Conservation (phyloP, 2,329 filamentous ascomycete species). For the Exophiala dermatitidis region DNA sequence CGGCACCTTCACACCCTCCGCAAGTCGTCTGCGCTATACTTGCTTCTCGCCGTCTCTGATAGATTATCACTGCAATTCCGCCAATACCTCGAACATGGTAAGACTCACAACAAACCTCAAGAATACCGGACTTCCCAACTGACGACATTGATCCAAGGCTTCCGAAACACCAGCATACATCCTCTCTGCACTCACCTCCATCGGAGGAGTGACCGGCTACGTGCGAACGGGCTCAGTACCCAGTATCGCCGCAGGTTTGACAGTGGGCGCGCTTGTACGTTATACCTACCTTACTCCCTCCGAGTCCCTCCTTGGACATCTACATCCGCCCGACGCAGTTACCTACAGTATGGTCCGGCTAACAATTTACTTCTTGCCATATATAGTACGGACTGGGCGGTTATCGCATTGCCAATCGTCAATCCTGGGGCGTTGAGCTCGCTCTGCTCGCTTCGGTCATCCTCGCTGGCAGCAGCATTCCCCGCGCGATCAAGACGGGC, state of each 20-base stretch:
- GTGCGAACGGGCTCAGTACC: slow-evolving; percentile 76
- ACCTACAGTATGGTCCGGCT: background rate
- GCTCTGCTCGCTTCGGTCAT: slow-evolving; percentile 83
- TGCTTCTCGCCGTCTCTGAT: too few relatives aligned
- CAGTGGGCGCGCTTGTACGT: slow-evolving; percentile 63
- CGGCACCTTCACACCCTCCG: too few relatives aligned
- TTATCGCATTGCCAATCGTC: slow-evolving; percentile 65
- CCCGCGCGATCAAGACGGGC: slow-evolving; percentile 68
- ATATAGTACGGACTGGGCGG: slow-evolving; percentile 66
- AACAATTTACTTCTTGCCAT: background rate
- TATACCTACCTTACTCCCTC: slow-evolving; percentile 13
- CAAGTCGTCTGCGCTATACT: too few relatives aligned
- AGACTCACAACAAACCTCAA: too few relatives aligned
- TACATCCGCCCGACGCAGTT: too few relatives aligned
- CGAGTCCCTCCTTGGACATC: background rate
- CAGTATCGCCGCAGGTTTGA: slow-evolving; percentile 74
- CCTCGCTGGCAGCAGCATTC: slow-evolving; percentile 75
- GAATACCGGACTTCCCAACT: too few relatives aligned
- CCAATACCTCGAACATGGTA: too few relatives aligned
- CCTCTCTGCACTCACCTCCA: slow-evolving; percentile 73
- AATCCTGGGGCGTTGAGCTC: slow-evolving; percentile 78
- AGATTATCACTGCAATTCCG: too few relatives aligned
- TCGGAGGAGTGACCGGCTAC: slow-evolving; percentile 83
- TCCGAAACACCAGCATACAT: slow-evolving; percentile 78
- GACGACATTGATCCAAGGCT: slow-evolving; percentile 42